Evolutionary conservation across 371 early-diverging fungal species (phyloP), one percentile per base, ranked within the genome.

Genomic region (Nosema muscidifuracis): DNA sequence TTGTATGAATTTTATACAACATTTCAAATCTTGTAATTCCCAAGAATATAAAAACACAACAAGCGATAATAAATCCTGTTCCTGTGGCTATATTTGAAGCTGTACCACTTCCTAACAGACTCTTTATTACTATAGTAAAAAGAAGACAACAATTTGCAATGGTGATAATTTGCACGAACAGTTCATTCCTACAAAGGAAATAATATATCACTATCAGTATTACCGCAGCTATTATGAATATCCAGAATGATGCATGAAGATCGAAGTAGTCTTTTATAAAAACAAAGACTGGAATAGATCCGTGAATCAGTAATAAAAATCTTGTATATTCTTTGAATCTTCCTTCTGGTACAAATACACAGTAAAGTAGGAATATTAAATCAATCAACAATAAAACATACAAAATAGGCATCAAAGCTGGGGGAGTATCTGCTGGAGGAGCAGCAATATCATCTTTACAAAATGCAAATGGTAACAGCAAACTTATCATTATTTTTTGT

Each of bases 1-100:
- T 26, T 12, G 22, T 53, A 16, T 53, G 55, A 20, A 53, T 26
- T 53, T 53, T 53, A 6, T 26, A 20, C 4, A 53, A 26, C 1
- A 26, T 12, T 24, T 53, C 28, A 53, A 53, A 53, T 53, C 55
- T 53, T 24, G 55, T 53, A 24, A 53, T 26, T 53, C 26, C 55
- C 9, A 53, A 28, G 28, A 53, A 53, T 26, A 20, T 26, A 53
- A 53, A 53, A 4, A 53, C 7, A 3, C 4, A 3, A 10, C 24
- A 9, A 53, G 30, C 22, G 9, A 53, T 28, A 7, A 53, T 10
- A 12, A 24, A 12, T 1, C 55, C 30, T 20, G 26, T 26, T 24
- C 2, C 7, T 16, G 28, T 4, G 4, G 26, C 22, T 12, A 53
- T 47, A n/a, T 12, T 9, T 24, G 9, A 28, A 18, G 2, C 9